phyloP scores from a whole-genome alignment of 177 flowering plant species.

The Vitis hybrid region DNA sequence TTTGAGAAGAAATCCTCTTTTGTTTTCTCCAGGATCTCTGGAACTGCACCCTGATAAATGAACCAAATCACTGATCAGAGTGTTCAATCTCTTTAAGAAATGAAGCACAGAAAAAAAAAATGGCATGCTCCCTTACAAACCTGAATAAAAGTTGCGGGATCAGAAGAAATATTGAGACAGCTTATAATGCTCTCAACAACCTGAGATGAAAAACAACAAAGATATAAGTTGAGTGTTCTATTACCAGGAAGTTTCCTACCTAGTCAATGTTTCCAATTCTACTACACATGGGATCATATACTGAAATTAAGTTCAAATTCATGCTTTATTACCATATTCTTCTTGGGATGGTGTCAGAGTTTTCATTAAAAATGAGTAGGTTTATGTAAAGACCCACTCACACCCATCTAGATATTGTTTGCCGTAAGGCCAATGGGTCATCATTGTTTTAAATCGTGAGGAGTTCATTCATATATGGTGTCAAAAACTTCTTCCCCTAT shows the following conservation, averaged over 20 bases:
- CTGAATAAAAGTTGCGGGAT: conserved; percentile 37
- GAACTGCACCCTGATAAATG: conserved; percentile 39
- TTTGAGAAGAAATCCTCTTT: conserved; percentile 31
- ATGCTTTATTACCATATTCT: too few relatives aligned
- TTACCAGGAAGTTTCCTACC: too few relatives aligned
- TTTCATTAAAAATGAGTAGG: too few relatives aligned
- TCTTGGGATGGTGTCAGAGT: too few relatives aligned
- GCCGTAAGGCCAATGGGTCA: rapidly evolving
- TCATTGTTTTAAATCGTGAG: too few relatives aligned
- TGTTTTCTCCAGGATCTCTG: conserved; percentile 38
- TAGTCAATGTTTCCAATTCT: too few relatives aligned
- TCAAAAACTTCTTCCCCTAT: too few relatives aligned
- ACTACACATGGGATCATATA: too few relatives aligned
- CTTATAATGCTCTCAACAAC: conserved; percentile 19
- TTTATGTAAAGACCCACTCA: too few relatives aligned
- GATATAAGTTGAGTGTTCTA: background rate
- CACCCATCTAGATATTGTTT: too few relatives aligned
- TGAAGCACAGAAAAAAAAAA: background rate
- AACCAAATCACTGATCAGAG: background rate
- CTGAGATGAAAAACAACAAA: conserved; percentile 8
- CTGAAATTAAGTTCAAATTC: too few relatives aligned
- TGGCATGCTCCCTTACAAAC: conserved; percentile 3
- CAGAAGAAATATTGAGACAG: conserved; percentile 14
- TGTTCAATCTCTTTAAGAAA: background rate
- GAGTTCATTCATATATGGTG: too few relatives aligned